Percentiles rank a stretch among this genome's conserved stretches.
Conservation (phyloP, 2,329 filamentous ascomycete species). For the Achaetomium macrosporum region DNA sequence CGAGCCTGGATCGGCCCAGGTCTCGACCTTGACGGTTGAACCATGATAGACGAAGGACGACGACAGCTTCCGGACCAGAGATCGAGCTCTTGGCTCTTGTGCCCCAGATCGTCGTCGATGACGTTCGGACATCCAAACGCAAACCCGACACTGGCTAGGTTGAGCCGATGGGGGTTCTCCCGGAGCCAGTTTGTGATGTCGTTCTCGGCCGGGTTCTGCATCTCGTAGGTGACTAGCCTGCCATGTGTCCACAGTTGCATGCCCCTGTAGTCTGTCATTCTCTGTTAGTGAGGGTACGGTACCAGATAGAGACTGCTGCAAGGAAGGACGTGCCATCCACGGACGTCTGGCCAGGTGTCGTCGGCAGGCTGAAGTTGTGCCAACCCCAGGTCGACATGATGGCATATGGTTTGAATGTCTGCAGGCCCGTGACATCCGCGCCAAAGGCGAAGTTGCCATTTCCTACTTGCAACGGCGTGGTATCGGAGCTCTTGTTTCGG, state of each 20-base stretch:
- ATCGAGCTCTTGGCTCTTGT: conserved; percentile 40
- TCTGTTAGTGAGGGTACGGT: neutral
- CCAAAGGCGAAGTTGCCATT: conserved; percentile 46
- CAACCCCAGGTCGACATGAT: conserved; percentile 45
- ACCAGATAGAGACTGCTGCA: neutral
- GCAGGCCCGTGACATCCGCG: conserved; percentile 42
- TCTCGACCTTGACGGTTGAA: conserved; percentile 36
- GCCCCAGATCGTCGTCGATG: conserved; percentile 35
- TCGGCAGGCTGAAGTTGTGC: conserved; percentile 45
- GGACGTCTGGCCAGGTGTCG: conserved; percentile 33
- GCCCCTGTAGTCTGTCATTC: conserved; percentile 32
- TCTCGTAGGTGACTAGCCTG: conserved; percentile 37
- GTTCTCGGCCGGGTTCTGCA: conserved; percentile 36
- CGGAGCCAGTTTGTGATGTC: conserved; percentile 40
- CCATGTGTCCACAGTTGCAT: conserved; percentile 40
- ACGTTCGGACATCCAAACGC: conserved; percentile 36
- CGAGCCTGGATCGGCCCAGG: conserved; percentile 39
- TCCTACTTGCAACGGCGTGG: conserved; percentile 47
- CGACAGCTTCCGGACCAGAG: conserved; percentile 42
- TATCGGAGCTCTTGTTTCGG: conserved; percentile 41
- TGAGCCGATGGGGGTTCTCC: conserved; percentile 47
- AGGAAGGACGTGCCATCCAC: conserved; percentile 28
- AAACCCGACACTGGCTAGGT: conserved; percentile 43
- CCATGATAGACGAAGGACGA: conserved; percentile 41
- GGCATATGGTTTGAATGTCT: conserved; percentile 42